Conservation (phyloP, 1,284 basidiomycete genomes). For the Trichosporon asahii region DNA sequence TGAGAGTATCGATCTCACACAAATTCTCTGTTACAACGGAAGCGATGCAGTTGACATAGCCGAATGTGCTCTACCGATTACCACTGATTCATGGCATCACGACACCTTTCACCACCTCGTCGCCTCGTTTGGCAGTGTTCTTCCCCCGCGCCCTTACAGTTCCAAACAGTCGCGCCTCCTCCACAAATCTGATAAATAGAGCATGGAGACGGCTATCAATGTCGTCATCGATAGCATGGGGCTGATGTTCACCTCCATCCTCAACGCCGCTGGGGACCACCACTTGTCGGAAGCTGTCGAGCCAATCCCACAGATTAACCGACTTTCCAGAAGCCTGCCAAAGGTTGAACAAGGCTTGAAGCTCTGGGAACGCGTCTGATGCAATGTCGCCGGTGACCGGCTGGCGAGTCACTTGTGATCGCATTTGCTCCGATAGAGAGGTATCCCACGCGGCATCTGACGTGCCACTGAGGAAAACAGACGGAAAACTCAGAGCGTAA, state of each 20-base stretch:
- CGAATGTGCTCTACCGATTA: too few relatives aligned
- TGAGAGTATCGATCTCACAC: too few relatives aligned
- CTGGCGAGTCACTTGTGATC: neutral
- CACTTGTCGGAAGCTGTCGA: slow-evolving; percentile 34
- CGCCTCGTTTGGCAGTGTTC: slow-evolving; percentile 27
- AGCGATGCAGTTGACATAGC: too few relatives aligned
- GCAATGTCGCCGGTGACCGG: too few relatives aligned
- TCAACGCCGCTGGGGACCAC: slow-evolving; percentile 12
- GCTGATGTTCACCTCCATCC: neutral
- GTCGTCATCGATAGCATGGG: slow-evolving; percentile 10
- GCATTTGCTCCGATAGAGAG: neutral
- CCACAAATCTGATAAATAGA: slow-evolving; percentile 43
- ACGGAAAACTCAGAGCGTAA: slow-evolving; percentile 15
- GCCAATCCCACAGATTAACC: slow-evolving; percentile 49
- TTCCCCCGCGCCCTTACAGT: slow-evolving; percentile 40
- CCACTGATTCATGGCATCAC: slow-evolving; percentile 27
- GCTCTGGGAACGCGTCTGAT: slow-evolving; percentile 26
- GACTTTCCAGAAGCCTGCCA: slow-evolving; percentile 39
- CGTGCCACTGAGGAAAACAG: slow-evolving; percentile 6
- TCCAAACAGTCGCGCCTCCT: slow-evolving; percentile 46
- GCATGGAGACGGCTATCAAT: slow-evolving; percentile 31
- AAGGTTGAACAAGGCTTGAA: slow-evolving; percentile 35
- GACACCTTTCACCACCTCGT: slow-evolving; percentile 45
- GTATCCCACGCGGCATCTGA: neutral
- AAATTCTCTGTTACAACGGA: too few relatives aligned